Evolutionary conservation across 1,139 yeast species (phyloP), one percentile per base, ranked within the genome.

Genomic region (Yamadazyma dushanensis): DNA sequence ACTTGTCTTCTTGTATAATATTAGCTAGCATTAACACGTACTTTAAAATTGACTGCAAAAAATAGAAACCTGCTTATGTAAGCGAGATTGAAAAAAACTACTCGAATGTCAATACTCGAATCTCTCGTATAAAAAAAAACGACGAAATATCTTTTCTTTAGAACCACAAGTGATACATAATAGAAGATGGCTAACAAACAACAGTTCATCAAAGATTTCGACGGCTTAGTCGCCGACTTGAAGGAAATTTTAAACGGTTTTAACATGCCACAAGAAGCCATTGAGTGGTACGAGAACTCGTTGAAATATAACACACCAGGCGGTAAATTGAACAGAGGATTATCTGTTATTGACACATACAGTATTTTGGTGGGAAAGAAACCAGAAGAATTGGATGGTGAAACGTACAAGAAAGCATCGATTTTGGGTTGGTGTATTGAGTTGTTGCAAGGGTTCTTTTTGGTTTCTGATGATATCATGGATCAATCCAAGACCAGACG

Each of bases 381-480:
- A 1, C 57, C 68, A 35, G 76, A 72, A n/a, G 87, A 81, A 38
- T 73, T 92, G 43, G 51, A 71, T 13, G 73, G 62, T 20, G 83
- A 68, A 27, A 92, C 88, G 54, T 92, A 89, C 70, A 79, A 78
- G 61, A 82, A 81, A 55, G 88, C 88, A 31, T 95, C 97, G 9
- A 69, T 90, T 37, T 76, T 94, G 50, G 99, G 99, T 15, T 94
- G 98, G 98, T 76, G 90, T 50, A 81, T 94, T 51, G 99, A 94
- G 66, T 74, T 92, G 51, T 74, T 92, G 52, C 99, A 94, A 66
- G 98, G 97, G 2, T 92, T 88, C 63, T 94, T 94, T 71, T 75
- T 94, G 52, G 97, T 94, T 36, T 95, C 97, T 24, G 99, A 94
- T 61, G 99, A 94, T 62, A 94, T 94, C 78, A 94, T 94, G 99